Evolutionary conservation across 1,284 basidiomycete genomes (phyloP).

Genomic region (Ustilago curta): DNA sequence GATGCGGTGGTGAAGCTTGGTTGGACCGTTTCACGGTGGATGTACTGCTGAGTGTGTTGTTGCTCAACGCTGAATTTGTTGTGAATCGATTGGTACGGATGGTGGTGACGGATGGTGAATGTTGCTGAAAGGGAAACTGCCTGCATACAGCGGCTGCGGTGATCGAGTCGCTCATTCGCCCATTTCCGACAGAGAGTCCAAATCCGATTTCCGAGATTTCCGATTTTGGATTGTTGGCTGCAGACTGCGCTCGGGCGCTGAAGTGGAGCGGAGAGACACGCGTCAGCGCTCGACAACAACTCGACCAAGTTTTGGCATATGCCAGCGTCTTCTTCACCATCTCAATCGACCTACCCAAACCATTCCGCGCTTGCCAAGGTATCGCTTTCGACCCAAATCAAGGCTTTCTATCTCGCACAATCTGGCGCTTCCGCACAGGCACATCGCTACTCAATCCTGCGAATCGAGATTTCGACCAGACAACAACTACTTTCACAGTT

Average conservation of each 20-base stretch:
- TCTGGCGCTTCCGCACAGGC: too few species aligned
- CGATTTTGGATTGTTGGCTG: constrained; percentile 6
- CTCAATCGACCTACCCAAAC: neutral
- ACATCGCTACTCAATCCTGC: neutral
- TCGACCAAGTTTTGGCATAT: constrained; percentile 3
- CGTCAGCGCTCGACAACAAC: constrained; percentile 28
- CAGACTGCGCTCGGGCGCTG: constrained; percentile 15
- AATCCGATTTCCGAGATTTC: constrained; percentile 23
- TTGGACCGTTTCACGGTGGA: neutral
- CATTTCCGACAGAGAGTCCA: constrained; percentile 3
- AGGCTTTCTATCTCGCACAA: too few species aligned
- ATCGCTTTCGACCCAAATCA: neutral
- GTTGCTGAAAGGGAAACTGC: constrained; percentile 3
- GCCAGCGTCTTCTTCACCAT: neutral
- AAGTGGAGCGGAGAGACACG: constrained; percentile 21
- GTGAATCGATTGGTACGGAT: neutral
- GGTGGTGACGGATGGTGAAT: constrained; percentile 6
- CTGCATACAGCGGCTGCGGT: constrained; percentile 13
- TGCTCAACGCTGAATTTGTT: neutral
- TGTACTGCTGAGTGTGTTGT: neutral
- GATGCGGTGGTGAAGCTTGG: neutral
- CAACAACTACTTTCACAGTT: neutral
- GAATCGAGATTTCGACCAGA: neutral
- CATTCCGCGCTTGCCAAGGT: neutral
- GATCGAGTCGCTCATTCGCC: constrained; percentile 29